Base-by-base conservation (phyloP, 176 grass and related monocot species). In the Stipa capillata region DNA sequence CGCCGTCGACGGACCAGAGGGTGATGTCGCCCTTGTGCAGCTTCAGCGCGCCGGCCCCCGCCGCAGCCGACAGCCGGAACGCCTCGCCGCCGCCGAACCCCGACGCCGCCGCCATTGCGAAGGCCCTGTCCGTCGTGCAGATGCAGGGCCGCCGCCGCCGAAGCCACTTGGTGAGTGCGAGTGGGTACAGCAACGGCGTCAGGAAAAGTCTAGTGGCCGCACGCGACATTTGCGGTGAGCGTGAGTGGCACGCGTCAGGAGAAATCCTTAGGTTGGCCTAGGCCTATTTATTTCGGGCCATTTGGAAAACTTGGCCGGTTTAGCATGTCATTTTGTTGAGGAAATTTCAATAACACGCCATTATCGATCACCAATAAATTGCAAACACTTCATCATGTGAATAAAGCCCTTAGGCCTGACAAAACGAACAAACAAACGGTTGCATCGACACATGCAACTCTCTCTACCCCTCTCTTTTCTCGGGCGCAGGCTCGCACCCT, bases 1-100 rank as follows among this genome's bases (percentile, higher is more conserved):
- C 77, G 80, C 90, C 87, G 79, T 94, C 89, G 54, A 98, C 83
- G 50, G 81, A 85, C 95, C 95, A 98, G 57, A 48, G 23, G 31
- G 92, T 94, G 80, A 98, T 89, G 49, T 98, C 95, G 56, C 92
- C 92, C 83, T 89, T 94, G 37, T 78, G 89, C 76, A 98, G 80
- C 92, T 92, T 98, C 29, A 98, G 83, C 34, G 49, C 37, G 51
- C 59, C 85, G 50, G 76, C 85, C 1, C 45, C 84, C 71, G 87
- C 80, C 9, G 49, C 84, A 20, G 80, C 62, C 58, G 92, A 98
- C 23, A 98, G 69, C 69, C 73, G 83, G 73, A 94, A 94, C 48
- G 41, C 27, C 6, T 76, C 80, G 52, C 65, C 80, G 64, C 39
- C 57, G 20, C 43, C 75, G 17, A 69, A 84, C 43, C 74, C 82